phyloP scores from a whole-genome alignment of 441 rosid species.

The Aquilaria agallochum region DNA sequence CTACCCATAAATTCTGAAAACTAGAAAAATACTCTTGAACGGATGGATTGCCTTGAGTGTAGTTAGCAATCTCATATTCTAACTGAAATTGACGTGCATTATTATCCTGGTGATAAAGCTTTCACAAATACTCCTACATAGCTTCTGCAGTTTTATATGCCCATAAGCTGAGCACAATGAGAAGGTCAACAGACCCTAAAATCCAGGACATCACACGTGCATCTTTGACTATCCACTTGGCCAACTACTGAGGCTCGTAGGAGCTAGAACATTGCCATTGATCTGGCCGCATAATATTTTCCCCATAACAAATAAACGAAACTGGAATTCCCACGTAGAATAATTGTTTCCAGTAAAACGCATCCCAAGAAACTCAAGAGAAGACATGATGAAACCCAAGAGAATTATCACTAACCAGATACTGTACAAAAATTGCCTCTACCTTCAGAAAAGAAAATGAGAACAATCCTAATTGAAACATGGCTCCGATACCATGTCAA shows the following conservation, averaged over 20 bases:
- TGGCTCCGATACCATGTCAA: no score
- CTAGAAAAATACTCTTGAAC: background rate
- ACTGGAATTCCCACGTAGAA: no score
- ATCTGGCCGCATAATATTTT: background rate
- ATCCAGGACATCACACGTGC: background rate
- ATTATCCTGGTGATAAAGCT: background rate
- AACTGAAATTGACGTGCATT: background rate
- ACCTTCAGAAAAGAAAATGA: no score
- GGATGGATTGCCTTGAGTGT: background rate
- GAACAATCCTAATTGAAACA: no score
- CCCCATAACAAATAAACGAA: background rate
- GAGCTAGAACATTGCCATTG: background rate
- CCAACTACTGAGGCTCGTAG: background rate
- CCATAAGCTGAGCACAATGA: background rate
- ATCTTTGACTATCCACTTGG: background rate
- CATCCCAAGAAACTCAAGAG: no score
- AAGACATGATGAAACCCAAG: no score
- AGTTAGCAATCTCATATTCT: background rate
- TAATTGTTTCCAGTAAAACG: background rate
- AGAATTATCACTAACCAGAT: no score
- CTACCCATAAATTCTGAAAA: background rate
- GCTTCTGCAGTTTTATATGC: background rate
- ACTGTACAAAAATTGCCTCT: no score
- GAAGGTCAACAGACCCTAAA: background rate
- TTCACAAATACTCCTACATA: background rate